Percentiles rank a stretch among this genome's conserved stretches.
These are phyloP conservation scores for Podila epigama DNA, from an alignment of 192 early-diverging fungal genomes.

Conservation along the genomic window DNA sequence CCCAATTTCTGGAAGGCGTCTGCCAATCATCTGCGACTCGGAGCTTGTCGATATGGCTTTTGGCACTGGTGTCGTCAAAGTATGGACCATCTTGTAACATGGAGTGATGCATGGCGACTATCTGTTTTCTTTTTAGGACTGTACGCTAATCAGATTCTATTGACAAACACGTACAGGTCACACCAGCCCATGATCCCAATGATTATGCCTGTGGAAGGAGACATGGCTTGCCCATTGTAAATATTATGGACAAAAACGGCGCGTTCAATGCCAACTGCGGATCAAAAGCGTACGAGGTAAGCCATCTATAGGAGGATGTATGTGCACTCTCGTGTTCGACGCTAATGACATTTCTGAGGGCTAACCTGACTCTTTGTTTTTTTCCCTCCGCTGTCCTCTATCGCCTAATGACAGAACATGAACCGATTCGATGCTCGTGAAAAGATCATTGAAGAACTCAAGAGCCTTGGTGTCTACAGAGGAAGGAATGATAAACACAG, in stretches of 20 bases:
- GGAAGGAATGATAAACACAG: slow-evolving; percentile 81
- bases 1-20: slow-evolving; percentile 75
- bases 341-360: neutral
- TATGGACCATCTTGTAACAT: slow-evolving; percentile 31
- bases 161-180: slow-evolving; percentile 82
- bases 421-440: slow-evolving; percentile 86
- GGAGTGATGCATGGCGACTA: neutral
- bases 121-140: too few relatives aligned
- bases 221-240: slow-evolving; percentile 80
- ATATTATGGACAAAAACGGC: slow-evolving; percentile 88
- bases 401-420: slow-evolving; percentile 70
- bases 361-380: neutral
- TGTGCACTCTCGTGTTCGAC: neutral
- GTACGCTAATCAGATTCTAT: too few relatives aligned
- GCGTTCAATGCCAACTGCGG: slow-evolving; percentile 81
- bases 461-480: slow-evolving; percentile 70
- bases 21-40: slow-evolving; percentile 89
- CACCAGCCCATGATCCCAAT: slow-evolving; percentile 93
- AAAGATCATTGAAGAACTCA: slow-evolving; percentile 70
- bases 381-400: neutral
- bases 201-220: slow-evolving; percentile 90
- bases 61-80: slow-evolving; percentile 96
- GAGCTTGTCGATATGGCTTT: slow-evolving; percentile 87
- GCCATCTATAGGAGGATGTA: neutral
- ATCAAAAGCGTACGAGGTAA: slow-evolving; percentile 55